A percentile compares a stretch with the other conserved stretches of the same genome.
These are phyloP conservation scores for Avena sativa DNA, from an alignment of 176 grass and related monocot species.

Conservation along the genomic window DNA sequence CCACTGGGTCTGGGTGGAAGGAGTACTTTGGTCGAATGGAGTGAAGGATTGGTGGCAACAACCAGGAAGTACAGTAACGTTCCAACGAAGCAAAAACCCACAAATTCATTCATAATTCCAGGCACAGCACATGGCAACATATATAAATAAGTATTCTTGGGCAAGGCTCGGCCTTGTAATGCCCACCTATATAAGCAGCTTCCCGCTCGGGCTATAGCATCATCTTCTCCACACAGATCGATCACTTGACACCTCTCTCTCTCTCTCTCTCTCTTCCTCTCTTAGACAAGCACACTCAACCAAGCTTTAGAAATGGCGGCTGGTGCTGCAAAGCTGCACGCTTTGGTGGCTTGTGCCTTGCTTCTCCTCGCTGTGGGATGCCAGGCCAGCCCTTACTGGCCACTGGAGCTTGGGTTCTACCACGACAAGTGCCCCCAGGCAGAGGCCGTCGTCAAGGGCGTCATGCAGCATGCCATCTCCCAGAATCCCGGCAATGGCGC, in stretches of 20 bases:
- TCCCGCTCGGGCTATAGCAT: not conserved
- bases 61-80: not conserved
- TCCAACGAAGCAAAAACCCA: not conserved
- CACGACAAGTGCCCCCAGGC: conserved; percentile 2
- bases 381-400: conserved; percentile 16
- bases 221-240: not conserved
- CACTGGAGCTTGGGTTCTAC: conserved; percentile 10
- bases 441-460: not conserved
- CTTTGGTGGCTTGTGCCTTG: not conserved
- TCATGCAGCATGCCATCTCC: not conserved
- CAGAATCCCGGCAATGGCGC: conserved; percentile 45
- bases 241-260: too few relatives aligned
- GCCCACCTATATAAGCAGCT: not conserved
- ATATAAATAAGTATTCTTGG: not conserved
- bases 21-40: not conserved
- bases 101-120: not conserved
- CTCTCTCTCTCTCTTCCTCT: too few relatives aligned
- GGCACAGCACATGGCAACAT: not conserved
- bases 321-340: not conserved
- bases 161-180: not conserved
- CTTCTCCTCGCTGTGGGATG: not conserved
- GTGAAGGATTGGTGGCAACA: not conserved
- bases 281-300: not conserved
- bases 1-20: not conserved
- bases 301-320: not conserved